A percentile compares a stretch with the other conserved stretches of the same genome.
These are phyloP conservation scores for Trichocladium antarcticum DNA, from an alignment of 495 filamentous ascomycete genomes.

Conservation along the genomic window DNA sequence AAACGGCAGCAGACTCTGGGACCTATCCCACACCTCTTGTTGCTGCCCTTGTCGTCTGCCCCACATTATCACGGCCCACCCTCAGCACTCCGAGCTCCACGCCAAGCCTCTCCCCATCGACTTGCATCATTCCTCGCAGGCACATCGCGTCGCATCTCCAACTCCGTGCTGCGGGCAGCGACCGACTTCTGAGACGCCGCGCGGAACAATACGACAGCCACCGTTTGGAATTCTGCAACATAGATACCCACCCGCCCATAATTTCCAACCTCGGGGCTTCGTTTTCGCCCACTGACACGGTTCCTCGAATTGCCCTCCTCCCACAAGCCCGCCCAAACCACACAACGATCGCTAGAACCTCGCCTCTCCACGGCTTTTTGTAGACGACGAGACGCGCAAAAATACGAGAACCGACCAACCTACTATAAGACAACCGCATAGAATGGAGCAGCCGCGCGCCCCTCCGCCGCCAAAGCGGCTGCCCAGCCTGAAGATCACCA, in stretches of 20 bases:
- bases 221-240: no score
- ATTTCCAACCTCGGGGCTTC: neutral
- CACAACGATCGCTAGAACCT: neutral
- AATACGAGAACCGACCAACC: no score
- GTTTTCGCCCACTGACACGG: neutral
- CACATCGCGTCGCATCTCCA: neutral
- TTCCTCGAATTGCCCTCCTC: no score
- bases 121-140: neutral
- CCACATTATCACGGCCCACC: no score
- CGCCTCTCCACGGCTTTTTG: neutral
- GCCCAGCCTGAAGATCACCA: conserved; percentile 19
- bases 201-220: neutral
- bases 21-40: no score
- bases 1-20: no score
- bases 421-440: neutral
- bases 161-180: neutral
- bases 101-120: neutral
- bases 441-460: conserved; percentile 14
- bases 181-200: neutral
- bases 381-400: no score
- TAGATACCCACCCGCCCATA: no score
- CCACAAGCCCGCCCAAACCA: no score
- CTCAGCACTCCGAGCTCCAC: no score
- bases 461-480: conserved; percentile 16
- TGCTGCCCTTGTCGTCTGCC: no score